These are phyloP conservation scores for Cyberlindnera subsufficiens DNA, from an alignment of 805 yeast species.

Conservation along the genomic window DNA sequence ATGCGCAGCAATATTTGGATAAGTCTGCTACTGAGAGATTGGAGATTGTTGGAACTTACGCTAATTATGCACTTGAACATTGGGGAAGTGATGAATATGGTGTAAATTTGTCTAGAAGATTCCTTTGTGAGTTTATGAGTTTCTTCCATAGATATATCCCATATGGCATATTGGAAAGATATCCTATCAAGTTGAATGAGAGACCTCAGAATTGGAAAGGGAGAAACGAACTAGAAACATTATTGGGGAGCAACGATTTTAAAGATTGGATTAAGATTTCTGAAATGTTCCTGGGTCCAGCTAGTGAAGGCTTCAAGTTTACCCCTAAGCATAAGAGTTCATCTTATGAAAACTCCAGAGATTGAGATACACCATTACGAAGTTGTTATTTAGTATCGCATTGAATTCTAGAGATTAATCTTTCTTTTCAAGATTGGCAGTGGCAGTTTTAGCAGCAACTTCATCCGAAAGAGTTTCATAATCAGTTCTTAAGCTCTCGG, in stretches of 20 bases:
- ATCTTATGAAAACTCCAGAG: slow-evolving; percentile 40
- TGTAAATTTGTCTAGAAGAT: slow-evolving; percentile 79
- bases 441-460: slow-evolving; percentile 4
- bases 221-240: slow-evolving; percentile 85
- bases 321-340: slow-evolving; percentile 95
- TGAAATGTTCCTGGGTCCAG: slow-evolving; percentile 92
- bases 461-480: slow-evolving; percentile 38
- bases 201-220: slow-evolving; percentile 94
- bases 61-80: slow-evolving; percentile 82
- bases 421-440: slow-evolving; percentile 11
- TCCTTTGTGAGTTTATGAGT: slow-evolving; percentile 88
- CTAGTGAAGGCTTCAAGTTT: slow-evolving; percentile 67
- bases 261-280: slow-evolving; percentile 89
- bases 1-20: slow-evolving; percentile 82
- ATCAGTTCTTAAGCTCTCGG: slow-evolving; percentile 57
- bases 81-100: slow-evolving; percentile 99
- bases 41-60: slow-evolving; percentile 62
- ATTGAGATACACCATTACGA: neutral
- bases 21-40: slow-evolving; percentile 87
- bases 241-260: slow-evolving; percentile 79
- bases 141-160: slow-evolving; percentile 95
- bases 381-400: neutral
- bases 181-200: slow-evolving; percentile 86
- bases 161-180: slow-evolving; percentile 80
- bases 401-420: neutral